Percentiles rank a stretch among this genome's conserved stretches.
phyloP scores from a whole-genome alignment of 371 early-diverging fungal genomes.

The Coemansia sp. region DNA sequence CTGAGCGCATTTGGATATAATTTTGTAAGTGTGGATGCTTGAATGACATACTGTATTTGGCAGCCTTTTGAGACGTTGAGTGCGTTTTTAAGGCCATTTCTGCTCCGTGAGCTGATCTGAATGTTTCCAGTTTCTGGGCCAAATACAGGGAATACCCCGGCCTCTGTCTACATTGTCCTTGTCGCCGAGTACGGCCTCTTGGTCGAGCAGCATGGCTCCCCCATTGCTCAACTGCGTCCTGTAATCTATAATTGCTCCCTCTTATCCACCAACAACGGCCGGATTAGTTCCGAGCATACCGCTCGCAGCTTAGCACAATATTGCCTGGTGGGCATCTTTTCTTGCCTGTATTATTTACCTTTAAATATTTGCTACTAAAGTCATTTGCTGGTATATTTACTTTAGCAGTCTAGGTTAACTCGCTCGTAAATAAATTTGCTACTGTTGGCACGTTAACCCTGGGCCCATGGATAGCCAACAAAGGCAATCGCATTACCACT shows the following conservation, averaged over 20 bases:
- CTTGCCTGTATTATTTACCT: not conserved
- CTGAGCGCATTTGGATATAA: not conserved
- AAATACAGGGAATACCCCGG: not conserved
- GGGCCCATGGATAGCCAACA: constrained; percentile 23
- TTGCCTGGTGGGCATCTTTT: not conserved
- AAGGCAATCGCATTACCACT: constrained; percentile 18
- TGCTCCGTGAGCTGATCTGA: constrained; percentile 1
- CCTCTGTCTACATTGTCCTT: not conserved
- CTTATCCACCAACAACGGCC: not conserved
- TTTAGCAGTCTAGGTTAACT: not conserved
- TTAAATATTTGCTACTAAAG: not conserved
- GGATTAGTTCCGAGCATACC: not conserved
- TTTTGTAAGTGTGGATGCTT: not conserved
- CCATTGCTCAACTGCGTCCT: not conserved
- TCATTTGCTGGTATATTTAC: not conserved
- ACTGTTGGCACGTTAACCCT: not conserved
- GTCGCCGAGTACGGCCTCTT: not conserved
- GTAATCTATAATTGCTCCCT: not conserved
- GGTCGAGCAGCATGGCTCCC: not conserved
- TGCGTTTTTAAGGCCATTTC: not conserved
- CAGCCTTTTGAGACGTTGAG: not conserved
- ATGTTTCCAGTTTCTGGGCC: not conserved
- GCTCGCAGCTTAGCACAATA: not conserved
- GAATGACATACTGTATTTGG: not conserved
- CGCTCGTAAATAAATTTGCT: not conserved